Percentiles rank a stretch among this genome's conserved stretches.
Evolutionary conservation across 1,139 yeast species (phyloP).

Genomic region (Geotrichum carabidarum): DNA sequence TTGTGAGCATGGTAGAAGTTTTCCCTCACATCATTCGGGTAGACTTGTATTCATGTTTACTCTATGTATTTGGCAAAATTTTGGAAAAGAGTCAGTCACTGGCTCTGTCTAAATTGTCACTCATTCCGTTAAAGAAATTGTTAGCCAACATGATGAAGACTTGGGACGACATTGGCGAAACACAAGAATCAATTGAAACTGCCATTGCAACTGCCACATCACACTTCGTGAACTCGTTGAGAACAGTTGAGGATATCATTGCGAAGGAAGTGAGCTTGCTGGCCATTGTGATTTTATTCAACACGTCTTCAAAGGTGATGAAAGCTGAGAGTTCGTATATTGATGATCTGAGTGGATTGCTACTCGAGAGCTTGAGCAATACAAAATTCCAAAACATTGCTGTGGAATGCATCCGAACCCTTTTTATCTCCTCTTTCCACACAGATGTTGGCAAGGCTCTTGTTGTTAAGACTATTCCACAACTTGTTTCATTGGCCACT

Average conservation of each 20-base stretch:
- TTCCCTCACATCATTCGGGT: constrained; percentile 64
- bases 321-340: constrained; percentile 32
- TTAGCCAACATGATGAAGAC: constrained; percentile 33
- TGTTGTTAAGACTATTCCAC: constrained; percentile 41
- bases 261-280: constrained; percentile 46
- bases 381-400: constrained; percentile 44
- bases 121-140: constrained; percentile 34
- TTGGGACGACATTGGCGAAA: constrained; percentile 21
- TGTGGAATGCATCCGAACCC: constrained; percentile 54
- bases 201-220: constrained; percentile 32
- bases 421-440: constrained; percentile 44
- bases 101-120: constrained; percentile 30
- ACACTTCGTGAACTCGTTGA: constrained; percentile 18
- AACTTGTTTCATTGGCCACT: constrained; percentile 34
- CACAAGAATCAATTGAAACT: constrained; percentile 38
- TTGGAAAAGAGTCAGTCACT: constrained; percentile 42
- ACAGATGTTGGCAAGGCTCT: constrained; percentile 30
- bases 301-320: constrained; percentile 48
- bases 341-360: constrained; percentile 38
- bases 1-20: constrained; percentile 56
- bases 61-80: constrained; percentile 58
- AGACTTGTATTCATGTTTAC: constrained; percentile 66
- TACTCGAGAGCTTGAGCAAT: constrained; percentile 38
- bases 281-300: constrained; percentile 55
- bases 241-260: constrained; percentile 41